Percentiles rank a stretch among this genome's conserved stretches.
Conservation (phyloP, 139 green algal species). For the Trebouxia sp. region DNA sequence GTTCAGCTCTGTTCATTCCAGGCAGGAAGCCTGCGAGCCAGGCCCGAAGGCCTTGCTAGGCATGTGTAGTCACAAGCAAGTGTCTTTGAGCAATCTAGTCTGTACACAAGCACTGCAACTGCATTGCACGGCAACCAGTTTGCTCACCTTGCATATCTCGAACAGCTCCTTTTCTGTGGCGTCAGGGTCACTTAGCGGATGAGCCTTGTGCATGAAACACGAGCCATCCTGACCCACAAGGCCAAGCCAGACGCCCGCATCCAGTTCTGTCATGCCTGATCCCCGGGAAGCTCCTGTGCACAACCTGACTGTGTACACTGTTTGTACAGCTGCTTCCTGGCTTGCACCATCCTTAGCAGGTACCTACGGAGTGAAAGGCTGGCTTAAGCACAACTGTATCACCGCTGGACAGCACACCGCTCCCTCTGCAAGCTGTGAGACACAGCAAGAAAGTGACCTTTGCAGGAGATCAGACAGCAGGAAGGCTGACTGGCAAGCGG, state of each 20-base stretch:
- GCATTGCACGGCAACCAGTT: background rate
- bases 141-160: background rate
- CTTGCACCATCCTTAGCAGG: background rate
- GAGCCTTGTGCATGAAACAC: background rate
- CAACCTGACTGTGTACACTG: conserved; percentile 25
- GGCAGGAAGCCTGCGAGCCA: background rate
- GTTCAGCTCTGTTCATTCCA: no score
- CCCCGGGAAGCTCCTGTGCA: background rate
- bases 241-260: conserved; percentile 7
- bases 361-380: background rate
- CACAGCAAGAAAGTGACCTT: no score
- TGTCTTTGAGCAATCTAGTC: background rate
- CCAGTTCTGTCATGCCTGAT: background rate
- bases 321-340: background rate
- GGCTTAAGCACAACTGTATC: no score
- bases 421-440: no score
- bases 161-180: conserved; percentile 6
- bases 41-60: background rate
- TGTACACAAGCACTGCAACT: background rate
- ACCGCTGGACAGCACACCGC: no score
- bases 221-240: background rate
- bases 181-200: background rate
- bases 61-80: background rate
- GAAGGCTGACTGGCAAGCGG: no score
- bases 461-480: no score